A percentile compares a stretch with the other conserved stretches of the same genome.
These are phyloP conservation scores for Suhomyces emberorum DNA, from an alignment of 805 yeast genomes.

Conservation along the genomic window DNA sequence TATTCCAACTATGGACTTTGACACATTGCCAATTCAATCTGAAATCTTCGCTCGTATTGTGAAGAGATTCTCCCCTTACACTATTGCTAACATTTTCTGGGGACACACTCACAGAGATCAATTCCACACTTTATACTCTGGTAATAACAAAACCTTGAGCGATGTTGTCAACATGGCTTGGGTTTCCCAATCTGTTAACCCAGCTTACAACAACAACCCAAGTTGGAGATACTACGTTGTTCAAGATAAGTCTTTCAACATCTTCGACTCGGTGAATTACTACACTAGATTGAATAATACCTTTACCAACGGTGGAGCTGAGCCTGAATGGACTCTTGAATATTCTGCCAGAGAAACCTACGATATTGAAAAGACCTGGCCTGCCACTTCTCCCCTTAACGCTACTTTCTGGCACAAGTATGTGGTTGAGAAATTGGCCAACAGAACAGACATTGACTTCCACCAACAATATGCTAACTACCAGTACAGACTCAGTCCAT, in stretches of 20 bases:
- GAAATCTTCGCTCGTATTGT: conserved; percentile 53
- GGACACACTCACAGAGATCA: conserved; percentile 74
- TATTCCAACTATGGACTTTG: conserved; percentile 54
- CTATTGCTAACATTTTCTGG: conserved; percentile 65
- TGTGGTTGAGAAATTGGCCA: conserved; percentile 46
- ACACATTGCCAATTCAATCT: conserved; percentile 61
- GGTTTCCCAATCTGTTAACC: conserved; percentile 66
- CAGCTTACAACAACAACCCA: conserved; percentile 58
- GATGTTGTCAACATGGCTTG: conserved; percentile 54
- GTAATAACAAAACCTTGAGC: conserved; percentile 30
- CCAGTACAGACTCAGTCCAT: conserved; percentile 55
- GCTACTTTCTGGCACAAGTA: conserved; percentile 63
- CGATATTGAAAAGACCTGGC: conserved; percentile 54
- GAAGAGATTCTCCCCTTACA: conserved; percentile 64
- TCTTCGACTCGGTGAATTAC: conserved; percentile 58
- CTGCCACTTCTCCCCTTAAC: conserved; percentile 54
- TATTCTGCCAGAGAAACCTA: conserved; percentile 64
- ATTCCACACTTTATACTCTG: conserved; percentile 55
- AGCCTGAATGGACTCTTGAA: conserved; percentile 60
- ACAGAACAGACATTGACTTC: conserved; percentile 33
- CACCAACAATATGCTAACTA: conserved; percentile 50
- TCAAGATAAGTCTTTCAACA: conserved; percentile 55
- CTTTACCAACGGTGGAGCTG: conserved; percentile 48
- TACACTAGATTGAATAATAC: conserved; percentile 60
- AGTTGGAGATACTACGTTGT: conserved; percentile 72